Evolutionary conservation across 257 asterid species (phyloP), one percentile per base, ranked within the genome.

Genomic region (Gentiana straminea): DNA sequence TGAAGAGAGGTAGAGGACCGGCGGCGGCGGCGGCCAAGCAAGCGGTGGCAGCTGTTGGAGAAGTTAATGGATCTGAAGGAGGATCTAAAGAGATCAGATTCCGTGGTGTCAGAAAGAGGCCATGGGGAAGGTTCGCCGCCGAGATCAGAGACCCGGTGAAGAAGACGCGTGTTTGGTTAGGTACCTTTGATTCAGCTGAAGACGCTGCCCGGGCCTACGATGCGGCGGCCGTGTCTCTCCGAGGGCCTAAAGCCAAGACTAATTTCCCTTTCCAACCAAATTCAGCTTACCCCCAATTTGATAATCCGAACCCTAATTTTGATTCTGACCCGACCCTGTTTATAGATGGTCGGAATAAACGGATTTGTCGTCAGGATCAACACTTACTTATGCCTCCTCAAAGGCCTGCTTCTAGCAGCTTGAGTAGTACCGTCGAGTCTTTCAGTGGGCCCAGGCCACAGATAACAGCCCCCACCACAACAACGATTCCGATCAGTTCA

Each of bases 391-490:
- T 73, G 46, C 61, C 76, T 49, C 65, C 78, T 1, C 79, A 71
- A 62, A 69, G 93, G 59, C 88, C 88, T 2, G 64, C 93, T 1
- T 69, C 80, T 1, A 83, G 93, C 75, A 67, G 86, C 36, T 69
- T 80, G 88, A 80, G 88, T 75, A 80, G 83, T 70, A 80, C 93
- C 35, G 88, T 83, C 34, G 93, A 83, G 69, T 78, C 86, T 2
- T 80, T 81, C 43, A 80, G 88, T 50, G 84, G 93, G 13, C 93
- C 93, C 1, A 66, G 77, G 58, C 81, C 67, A 48, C 68, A 4
- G 62, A 54, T 57, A 9, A 63, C 60, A 13, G 68, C 68, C 61
- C 65, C 49, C 59, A 59, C 55, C 65, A 44, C 46, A 41, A 41
- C 55, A 7, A 33, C 48, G 36, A 59, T 50, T 46, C 76, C 73